Conservation (phyloP, 1,284 basidiomycete genomes). For the Malassezia pachydermatis region DNA sequence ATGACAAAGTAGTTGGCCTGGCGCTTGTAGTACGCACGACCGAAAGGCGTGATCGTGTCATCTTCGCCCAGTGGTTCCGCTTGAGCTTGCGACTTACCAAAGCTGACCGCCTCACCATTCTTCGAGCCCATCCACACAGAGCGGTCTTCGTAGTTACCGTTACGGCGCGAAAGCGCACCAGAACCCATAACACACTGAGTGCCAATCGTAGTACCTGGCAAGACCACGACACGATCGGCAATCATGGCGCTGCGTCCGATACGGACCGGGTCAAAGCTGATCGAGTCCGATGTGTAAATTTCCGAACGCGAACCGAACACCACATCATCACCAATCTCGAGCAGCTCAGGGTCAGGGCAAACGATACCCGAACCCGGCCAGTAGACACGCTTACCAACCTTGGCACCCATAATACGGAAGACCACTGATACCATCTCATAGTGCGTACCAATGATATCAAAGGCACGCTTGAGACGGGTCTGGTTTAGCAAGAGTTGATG, state of each 20-base stretch:
- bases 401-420: slow-evolving; percentile 47
- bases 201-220: slow-evolving; percentile 44
- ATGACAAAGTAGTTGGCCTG: slow-evolving; percentile 47
- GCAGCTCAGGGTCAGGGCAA: slow-evolving; percentile 47
- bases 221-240: slow-evolving; percentile 45
- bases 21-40: slow-evolving; percentile 46
- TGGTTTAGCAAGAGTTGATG: slow-evolving; percentile 41
- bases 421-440: slow-evolving; percentile 48
- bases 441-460: slow-evolving; percentile 44
- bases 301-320: slow-evolving; percentile 48
- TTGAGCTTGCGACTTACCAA: slow-evolving; percentile 28
- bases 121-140: slow-evolving; percentile 48
- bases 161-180: slow-evolving; percentile 42
- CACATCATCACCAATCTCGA: slow-evolving; percentile 47
- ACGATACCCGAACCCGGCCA: slow-evolving; percentile 48
- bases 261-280: slow-evolving; percentile 45
- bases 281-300: slow-evolving; percentile 46
- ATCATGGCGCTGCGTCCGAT: slow-evolving; percentile 47
- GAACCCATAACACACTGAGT: slow-evolving; percentile 48
- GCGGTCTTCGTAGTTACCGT: slow-evolving; percentile 46
- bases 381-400: slow-evolving; percentile 46
- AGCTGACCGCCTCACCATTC: slow-evolving; percentile 48
- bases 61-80: slow-evolving; percentile 34
- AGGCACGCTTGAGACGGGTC: slow-evolving; percentile 36
- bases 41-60: slow-evolving; percentile 47